Evolutionary conservation across 2,329 filamentous ascomycete genomes (phyloP), one percentile per base, ranked within the genome.

Genomic region (Aspergillus transmontanensis): DNA sequence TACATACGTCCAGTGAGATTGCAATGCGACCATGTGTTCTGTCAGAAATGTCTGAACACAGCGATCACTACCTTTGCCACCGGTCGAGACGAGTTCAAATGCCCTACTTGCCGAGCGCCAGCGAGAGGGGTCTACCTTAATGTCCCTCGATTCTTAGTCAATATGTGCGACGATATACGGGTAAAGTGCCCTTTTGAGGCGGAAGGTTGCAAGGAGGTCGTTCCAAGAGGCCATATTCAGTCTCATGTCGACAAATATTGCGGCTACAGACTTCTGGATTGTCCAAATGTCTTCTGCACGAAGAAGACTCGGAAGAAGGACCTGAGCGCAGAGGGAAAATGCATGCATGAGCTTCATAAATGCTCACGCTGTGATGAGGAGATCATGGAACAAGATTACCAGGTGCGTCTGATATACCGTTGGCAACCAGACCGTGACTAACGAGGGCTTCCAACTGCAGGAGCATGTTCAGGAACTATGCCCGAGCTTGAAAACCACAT

Each of bases 21-120:
- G 55, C 80, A 84, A 66, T 89, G 87, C 75, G 86, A 89, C 66
- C 87, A 89, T 76, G 84, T 86, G 66, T 89, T 89, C 77, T 89
- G 87, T 75, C 78, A 81, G 59, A 81, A 84, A 28, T 89, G 87
- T 70, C 79, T 89, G 63, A 81, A 80, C 57, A 78, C 80, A 51
- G 81, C 81, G 16, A 82, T 83, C 71, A 78, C 72, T 43, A 76
- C 71, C 28, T 74, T 76, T 59, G 68, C 65, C 53, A 61, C 70
- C 62, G 68, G 67, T 51, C 71, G 73, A 55, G 71, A 75, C 16
- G 72, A 76, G 34, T 80, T 79, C 66, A 80, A 78, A 39, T 89
- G 87, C 76, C 87, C 87, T 54, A 84, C 83, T 4, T 89, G 87
- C 71, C 84, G 87, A 45, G 80, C 81, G 48, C 78, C 81, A 46